phyloP scores from a whole-genome alignment of 176 grass and related monocot species.

The Phragmites australis region DNA sequence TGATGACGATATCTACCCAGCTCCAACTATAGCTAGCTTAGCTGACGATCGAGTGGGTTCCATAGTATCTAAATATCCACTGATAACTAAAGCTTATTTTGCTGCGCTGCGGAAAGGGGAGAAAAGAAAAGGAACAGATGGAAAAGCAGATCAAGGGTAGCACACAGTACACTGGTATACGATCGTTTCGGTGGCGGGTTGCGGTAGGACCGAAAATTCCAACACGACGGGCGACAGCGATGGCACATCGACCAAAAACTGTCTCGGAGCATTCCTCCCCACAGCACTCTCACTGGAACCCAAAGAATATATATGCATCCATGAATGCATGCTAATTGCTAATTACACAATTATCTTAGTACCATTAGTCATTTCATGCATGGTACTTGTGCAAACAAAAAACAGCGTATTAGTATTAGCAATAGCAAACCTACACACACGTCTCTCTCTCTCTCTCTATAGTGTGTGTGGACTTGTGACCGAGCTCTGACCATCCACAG shows the following conservation, averaged over 20 bases:
- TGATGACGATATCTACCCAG: conserved; percentile 20
- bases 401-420: not conserved
- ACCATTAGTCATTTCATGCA: not conserved
- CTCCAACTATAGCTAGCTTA: not conserved
- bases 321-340: not conserved
- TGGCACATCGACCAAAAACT: conserved; percentile 44
- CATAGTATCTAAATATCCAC: conserved; percentile 32
- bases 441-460: too few species aligned
- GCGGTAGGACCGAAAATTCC: conserved; percentile 55
- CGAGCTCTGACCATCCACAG: not conserved
- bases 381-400: not conserved
- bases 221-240: conserved; percentile 50
- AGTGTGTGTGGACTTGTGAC: not conserved
- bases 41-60: conserved; percentile 42
- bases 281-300: not conserved
- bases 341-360: not conserved
- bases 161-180: conserved; percentile 3
- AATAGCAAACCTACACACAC: too few species aligned
- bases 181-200: conserved; percentile 47
- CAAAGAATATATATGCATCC: not conserved
- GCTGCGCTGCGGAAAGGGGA: not conserved
- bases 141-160: conserved; percentile 2
- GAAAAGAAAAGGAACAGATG: not conserved
- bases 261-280: conserved; percentile 21
- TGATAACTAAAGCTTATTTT: not conserved